Percentiles rank a stretch among this genome's conserved stretches.
Conservation (phyloP, 2,329 filamentous ascomycete genomes). For the Cercospora sojina region DNA sequence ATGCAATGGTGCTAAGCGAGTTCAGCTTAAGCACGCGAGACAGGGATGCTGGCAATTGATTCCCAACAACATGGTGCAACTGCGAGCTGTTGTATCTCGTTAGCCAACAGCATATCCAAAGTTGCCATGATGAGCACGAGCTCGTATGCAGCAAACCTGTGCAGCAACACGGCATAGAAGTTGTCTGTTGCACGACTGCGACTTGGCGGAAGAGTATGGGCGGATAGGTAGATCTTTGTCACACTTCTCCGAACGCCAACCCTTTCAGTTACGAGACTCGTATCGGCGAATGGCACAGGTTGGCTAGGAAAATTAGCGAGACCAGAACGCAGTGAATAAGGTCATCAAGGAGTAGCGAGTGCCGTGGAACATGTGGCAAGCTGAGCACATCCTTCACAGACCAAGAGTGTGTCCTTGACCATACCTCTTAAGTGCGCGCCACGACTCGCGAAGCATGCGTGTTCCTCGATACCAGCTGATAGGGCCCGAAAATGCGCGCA, state of each 20-base stretch:
- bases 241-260: background rate
- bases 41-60: conserved; percentile 1
- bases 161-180: background rate
- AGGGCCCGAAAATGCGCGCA: conserved; percentile 2
- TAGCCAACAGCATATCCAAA: background rate
- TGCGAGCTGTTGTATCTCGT: background rate
- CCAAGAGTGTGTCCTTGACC: background rate
- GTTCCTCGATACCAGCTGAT: background rate
- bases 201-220: background rate
- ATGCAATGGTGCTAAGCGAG: background rate
- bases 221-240: background rate
- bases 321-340: background rate
- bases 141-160: background rate
- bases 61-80: background rate
- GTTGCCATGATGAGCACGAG: background rate
- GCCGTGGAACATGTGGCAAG: background rate
- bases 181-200: background rate
- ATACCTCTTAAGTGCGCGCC: background rate
- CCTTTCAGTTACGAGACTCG: background rate
- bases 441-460: background rate
- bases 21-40: conserved; percentile 5
- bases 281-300: background rate
- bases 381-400: background rate
- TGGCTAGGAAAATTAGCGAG: background rate
- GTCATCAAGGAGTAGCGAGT: background rate